phyloP scores from a whole-genome alignment of 306 rosid genomes.

The Prosopis cineraria region DNA sequence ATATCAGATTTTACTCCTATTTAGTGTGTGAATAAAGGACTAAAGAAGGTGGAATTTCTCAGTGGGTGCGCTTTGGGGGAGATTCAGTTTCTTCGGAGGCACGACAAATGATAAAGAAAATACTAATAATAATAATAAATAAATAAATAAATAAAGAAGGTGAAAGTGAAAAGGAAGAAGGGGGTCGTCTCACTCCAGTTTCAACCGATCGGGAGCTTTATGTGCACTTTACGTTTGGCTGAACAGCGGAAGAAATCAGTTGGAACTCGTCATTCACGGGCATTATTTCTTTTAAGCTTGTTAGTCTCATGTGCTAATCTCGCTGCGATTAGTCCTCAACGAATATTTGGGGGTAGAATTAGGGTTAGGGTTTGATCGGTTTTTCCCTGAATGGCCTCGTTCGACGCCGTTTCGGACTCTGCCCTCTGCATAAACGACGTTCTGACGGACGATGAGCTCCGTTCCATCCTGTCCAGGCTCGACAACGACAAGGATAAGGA shows the following conservation, averaged over 20 bases:
- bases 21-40: no score
- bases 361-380: conserved; percentile 36
- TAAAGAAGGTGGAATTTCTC: no score
- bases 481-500: conserved; percentile 75
- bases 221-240: not conserved
- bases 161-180: not conserved
- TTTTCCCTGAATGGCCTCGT: conserved; percentile 45
- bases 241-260: not conserved
- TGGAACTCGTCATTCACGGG: not conserved
- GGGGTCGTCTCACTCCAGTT: not conserved
- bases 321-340: conserved; percentile 27
- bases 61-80: no score
- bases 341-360: not conserved
- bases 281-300: not conserved
- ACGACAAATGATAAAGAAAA: no score
- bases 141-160: no score
- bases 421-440: conserved; percentile 60
- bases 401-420: conserved; percentile 25
- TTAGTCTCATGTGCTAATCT: not conserved
- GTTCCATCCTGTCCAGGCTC: conserved; percentile 63
- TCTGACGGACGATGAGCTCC: conserved; percentile 83
- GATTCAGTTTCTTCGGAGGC: no score
- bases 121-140: no score
- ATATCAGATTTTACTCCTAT: no score
- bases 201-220: not conserved